A percentile compares a stretch with the other conserved stretches of the same genome.
Evolutionary conservation across 257 asterid genomes (phyloP).

Genomic region (Ajuga chamaepitys): DNA sequence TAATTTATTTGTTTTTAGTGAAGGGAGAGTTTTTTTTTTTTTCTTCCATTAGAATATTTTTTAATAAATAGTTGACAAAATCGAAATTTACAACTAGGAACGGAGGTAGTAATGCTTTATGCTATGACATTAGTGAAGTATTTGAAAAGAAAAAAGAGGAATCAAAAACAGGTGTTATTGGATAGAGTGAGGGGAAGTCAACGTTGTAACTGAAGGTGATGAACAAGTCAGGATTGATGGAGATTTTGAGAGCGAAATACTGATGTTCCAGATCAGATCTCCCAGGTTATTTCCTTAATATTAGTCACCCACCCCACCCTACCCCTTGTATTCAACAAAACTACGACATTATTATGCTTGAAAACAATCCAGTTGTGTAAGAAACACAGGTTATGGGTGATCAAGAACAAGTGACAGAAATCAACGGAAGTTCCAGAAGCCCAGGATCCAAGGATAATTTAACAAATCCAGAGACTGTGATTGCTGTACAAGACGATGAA

Average conservation of each 20-base stretch:
- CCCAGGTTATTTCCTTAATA: neutral
- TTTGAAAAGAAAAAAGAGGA: too few species aligned
- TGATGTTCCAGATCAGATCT: slow-evolving; percentile 13
- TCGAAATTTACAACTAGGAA: too few species aligned
- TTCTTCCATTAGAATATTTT: too few species aligned
- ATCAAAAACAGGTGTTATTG: too few species aligned
- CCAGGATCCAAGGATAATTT: neutral
- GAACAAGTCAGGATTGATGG: neutral
- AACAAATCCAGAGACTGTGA: slow-evolving; percentile 10
- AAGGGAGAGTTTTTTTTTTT: too few species aligned
- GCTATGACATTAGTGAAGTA: too few species aligned
- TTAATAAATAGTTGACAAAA: too few species aligned
- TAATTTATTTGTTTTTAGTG: too few species aligned
- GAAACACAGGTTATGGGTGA: slow-evolving; percentile 16
- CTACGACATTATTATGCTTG: neutral
- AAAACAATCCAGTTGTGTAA: neutral
- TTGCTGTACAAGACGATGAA: neutral
- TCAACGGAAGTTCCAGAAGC: neutral
- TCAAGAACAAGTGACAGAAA: slow-evolving; percentile 5
- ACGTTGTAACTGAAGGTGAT: slow-evolving; percentile 5
- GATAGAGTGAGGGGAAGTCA: slow-evolving; percentile 13
- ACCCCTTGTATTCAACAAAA: neutral
- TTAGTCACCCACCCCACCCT: too few species aligned
- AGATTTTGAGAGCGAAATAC: slow-evolving; percentile 7
- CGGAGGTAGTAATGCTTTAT: too few species aligned